Base-by-base conservation (phyloP, 2,329 filamentous ascomycete species). In the Penicillium sp. region DNA sequence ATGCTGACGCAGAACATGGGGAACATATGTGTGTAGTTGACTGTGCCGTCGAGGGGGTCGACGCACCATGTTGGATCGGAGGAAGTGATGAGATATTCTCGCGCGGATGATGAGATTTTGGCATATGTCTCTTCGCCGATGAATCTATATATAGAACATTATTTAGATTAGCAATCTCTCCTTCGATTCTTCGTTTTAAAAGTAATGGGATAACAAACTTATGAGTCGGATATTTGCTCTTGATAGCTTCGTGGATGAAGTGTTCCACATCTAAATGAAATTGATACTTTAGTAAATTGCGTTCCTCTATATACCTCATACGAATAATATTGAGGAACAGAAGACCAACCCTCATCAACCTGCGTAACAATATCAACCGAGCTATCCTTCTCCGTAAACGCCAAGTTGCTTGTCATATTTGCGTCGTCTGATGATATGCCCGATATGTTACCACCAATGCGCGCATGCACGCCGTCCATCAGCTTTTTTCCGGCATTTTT, bases 1-100 rank as follows among this genome's bases (percentile, higher is more conserved):
- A 91, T 90, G 35, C 86, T 89, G 45, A 91, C 85, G 70, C 89
- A 91, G 74, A 89, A 91, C 85, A 90, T 90, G 58, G 87, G 87
- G 66, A 90, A 90, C 5, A 90, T 79, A 69, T 91, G 89, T 28
- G 88, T 89, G 74, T 88, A 91, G 76, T 91, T 91, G 59, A 91
- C 87, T 3, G 89, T 91, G 88, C 56, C 88, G 66, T 91, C 88
- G 26, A 91, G 79, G 9, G 89, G 88, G 70, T 92, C 89, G 42
- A 91, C 81, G 65, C 86, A 84, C 89, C 88, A 91, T 30, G 88
- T 90, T 45, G 88, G 88, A 0, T 73, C 64, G 40, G 74, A 73
- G 26, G 50, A 42, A 16, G 43, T 47, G 46, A 47, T 55, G 5
- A 91, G 80, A 66, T 91, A 91, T 47, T 84, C 77, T 64, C 85